phyloP scores from a whole-genome alignment of 768 basidiomycete species.

The Tylopilus balloui region DNA sequence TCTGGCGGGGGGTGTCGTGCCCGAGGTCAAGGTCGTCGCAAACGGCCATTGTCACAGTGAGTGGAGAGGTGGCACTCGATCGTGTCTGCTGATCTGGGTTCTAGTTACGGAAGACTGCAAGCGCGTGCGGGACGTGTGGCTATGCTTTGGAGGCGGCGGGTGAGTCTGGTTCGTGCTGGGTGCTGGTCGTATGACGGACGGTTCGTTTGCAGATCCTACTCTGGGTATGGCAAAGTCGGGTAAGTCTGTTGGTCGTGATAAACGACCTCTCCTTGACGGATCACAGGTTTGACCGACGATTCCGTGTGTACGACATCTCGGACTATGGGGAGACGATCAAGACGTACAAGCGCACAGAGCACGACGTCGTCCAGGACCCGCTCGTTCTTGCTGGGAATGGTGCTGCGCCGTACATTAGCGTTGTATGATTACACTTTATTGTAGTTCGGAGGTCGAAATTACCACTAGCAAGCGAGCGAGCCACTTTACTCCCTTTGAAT shows the following conservation, averaged over 20 bases:
- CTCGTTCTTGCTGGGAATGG: slow-evolving; percentile 54
- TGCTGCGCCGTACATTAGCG: slow-evolving; percentile 35
- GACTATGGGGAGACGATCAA: slow-evolving; percentile 89
- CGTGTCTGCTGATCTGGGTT: slow-evolving; percentile 11
- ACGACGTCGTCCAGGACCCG: slow-evolving; percentile 61
- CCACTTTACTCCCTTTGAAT: slow-evolving; percentile 14
- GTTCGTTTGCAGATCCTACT: slow-evolving; percentile 57
- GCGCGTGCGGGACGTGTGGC: slow-evolving; percentile 82
- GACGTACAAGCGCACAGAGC: slow-evolving; percentile 81
- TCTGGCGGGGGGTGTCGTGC: slow-evolving; percentile 39
- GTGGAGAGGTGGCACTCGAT: slow-evolving; percentile 15
- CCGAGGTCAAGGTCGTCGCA: slow-evolving; percentile 82
- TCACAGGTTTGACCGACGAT: slow-evolving; percentile 79
- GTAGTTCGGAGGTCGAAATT: slow-evolving; percentile 6
- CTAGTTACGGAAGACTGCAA: slow-evolving; percentile 86
- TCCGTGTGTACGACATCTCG: slow-evolving; percentile 83
- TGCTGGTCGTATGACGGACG: not conserved
- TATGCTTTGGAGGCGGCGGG: slow-evolving; percentile 87
- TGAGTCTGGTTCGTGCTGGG: slow-evolving; percentile 32
- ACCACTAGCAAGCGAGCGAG: slow-evolving; percentile 14
- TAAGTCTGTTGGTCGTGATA: slow-evolving; percentile 27
- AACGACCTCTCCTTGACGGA: slow-evolving; percentile 1
- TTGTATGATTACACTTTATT: not conserved
- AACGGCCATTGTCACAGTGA: slow-evolving; percentile 89
- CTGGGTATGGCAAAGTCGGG: slow-evolving; percentile 78